Base-by-base conservation (phyloP, 495 filamentous ascomycete genomes). In the Melanomma pulvis-pyrius region DNA sequence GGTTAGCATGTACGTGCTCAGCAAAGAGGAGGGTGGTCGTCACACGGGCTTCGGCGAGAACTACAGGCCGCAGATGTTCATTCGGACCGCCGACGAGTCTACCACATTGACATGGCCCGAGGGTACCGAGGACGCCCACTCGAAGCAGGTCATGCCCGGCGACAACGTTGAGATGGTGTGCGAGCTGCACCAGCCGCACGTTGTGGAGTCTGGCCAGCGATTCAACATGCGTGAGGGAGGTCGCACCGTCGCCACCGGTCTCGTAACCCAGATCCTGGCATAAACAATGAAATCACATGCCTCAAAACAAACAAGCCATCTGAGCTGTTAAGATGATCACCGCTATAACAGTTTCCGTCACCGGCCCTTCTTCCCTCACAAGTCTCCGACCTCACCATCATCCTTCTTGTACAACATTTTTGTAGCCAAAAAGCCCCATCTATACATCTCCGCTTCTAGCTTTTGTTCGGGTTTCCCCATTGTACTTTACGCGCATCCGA, bases 161-260 rank as follows among this genome's bases (percentile, higher is more conserved):
- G 94, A 98, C 85, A 98, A 98, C 82, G 88, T 94, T 69, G 96
- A 98, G 86, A 94, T 98, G 91, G 78, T 90, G 65, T 89, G 90
- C 79, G 81, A 85, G 66, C 87, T 96, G 67, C 82, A 89, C 80
- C 79, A 87, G 73, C 92, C 96, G 51, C 79, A 96, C 69, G 94
- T 93, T 59, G 74, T 96, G 56, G 96, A 98, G 80, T 78, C 83
- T 55, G 93, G 93, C 68, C 90, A 94, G 83, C 88, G 94, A 58
- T 92, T 98, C 83, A 98, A 96, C 83, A 85, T 98, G 75, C 90
- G 94, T 76, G 94, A 98, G 81, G 94, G 92, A 80, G 92, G 93
- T 67, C 85, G 91, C 11, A 72, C 70, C 13, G 70, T 72, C n/a
- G 70, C 70, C 9, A 72, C 70, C 22, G 70, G 70, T 50, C 60